Conservation (phyloP, 805 yeast genomes). For the Starmera pachycereana region DNA sequence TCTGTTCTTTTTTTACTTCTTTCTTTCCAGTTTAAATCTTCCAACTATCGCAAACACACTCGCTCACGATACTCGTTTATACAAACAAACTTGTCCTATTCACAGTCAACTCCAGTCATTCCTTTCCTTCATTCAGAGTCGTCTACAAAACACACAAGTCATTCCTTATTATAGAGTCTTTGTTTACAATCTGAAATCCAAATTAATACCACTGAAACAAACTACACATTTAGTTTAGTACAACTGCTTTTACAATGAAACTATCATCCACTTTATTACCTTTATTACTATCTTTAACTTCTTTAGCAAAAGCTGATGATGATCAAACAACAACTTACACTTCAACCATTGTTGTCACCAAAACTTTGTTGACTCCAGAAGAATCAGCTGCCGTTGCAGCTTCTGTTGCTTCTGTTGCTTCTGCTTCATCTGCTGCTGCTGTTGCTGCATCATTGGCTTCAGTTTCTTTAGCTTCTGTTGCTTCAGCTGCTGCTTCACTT, state of each 20-base stretch:
- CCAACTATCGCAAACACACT: too few species aligned
- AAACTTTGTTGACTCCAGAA: conserved; percentile 17
- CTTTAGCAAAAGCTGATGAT: conserved; percentile 21
- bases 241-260: conserved; percentile 8
- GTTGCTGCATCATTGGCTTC: conserved; percentile 12
- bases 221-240: too few species aligned
- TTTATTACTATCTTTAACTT: conserved; percentile 19
- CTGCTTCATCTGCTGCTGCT: conserved; percentile 13
- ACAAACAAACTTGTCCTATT: neutral
- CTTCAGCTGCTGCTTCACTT: conserved; percentile 7
- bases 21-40: too few species aligned
- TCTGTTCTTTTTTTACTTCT: neutral
- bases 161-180: neutral
- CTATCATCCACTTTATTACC: conserved; percentile 12
- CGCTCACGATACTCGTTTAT: neutral
- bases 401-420: conserved; percentile 13
- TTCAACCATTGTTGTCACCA: conserved; percentile 27
- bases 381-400: conserved; percentile 14
- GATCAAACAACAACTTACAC: conserved; percentile 26
- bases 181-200: too few species aligned
- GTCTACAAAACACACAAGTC: neutral
- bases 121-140: neutral
- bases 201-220: too few species aligned
- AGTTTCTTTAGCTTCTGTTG: conserved; percentile 8
- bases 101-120: neutral